A percentile compares a stretch with the other conserved stretches of the same genome.
Conservation (phyloP, 2,329 filamentous ascomycete genomes). For the Aphanocladium album region DNA sequence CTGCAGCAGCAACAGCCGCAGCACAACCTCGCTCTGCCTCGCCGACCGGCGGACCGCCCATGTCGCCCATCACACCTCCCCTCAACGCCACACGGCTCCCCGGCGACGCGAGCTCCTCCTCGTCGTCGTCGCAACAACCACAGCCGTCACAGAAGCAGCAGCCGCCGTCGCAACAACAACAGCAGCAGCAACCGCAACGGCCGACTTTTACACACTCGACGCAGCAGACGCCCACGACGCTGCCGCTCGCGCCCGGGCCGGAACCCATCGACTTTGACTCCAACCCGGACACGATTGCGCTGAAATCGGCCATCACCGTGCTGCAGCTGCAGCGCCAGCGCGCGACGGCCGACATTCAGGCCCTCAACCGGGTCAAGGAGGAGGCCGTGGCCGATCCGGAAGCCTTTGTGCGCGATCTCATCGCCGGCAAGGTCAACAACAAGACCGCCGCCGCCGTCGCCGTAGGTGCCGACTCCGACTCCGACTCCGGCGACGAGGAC, state of each 20-base stretch:
- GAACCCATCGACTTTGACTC: constrained; percentile 52
- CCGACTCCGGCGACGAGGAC: constrained; percentile 24
- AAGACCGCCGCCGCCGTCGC: constrained; percentile 2
- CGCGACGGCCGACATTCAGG: constrained; percentile 68
- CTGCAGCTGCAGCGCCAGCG: constrained; percentile 80
- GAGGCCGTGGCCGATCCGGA: constrained; percentile 67
- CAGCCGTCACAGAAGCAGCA: not conserved
- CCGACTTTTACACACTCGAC: constrained; percentile 37
- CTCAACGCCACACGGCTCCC: constrained; percentile 32
- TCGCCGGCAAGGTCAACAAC: constrained; percentile 52
- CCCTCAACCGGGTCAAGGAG: constrained; percentile 63
- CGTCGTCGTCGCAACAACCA: not conserved
- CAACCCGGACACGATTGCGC: constrained; percentile 83
- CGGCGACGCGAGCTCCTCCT: constrained; percentile 13
- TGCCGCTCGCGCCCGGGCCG: constrained; percentile 43
- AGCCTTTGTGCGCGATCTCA: constrained; percentile 65
- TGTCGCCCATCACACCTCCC: constrained; percentile 53
- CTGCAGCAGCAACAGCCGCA: constrained; percentile 1
- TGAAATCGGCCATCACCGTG: constrained; percentile 79
- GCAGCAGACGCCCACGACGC: constrained; percentile 35
- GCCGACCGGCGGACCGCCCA: constrained; percentile 40
- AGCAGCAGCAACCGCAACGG: not conserved
- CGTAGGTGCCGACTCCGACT: constrained; percentile 15
- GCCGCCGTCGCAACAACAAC: not conserved
- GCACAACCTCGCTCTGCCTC: constrained; percentile 34